Evolutionary conservation across 345 rosid genomes (phyloP).

Genomic region (Eucalyptus tenuipes): DNA sequence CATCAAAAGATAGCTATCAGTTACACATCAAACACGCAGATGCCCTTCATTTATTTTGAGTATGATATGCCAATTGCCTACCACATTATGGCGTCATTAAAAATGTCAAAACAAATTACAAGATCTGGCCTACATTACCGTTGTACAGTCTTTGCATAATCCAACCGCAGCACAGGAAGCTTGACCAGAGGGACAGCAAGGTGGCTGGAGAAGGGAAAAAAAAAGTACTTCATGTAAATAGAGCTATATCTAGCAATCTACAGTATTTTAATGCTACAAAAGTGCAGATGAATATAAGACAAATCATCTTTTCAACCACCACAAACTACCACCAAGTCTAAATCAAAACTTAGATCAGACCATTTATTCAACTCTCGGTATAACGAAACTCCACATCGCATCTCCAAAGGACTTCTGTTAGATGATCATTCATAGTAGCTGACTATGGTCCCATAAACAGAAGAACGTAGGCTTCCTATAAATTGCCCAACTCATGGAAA

Average conservation of each 20-base stretch:
- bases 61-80: background rate
- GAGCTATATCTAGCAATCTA: background rate
- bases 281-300: background rate
- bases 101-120: background rate
- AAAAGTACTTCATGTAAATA: background rate
- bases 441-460: background rate
- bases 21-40: background rate
- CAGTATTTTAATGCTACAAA: background rate
- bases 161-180: conserved; percentile 52
- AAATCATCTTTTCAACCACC: background rate
- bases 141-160: conserved; percentile 92
- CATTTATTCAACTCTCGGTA: background rate
- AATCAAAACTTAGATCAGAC: background rate
- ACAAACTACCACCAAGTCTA: background rate
- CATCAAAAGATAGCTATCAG: background rate
- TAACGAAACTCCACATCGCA: background rate
- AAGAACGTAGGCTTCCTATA: background rate
- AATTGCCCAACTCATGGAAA: background rate
- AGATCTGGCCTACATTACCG: conserved; percentile 36
- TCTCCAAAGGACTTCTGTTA: background rate
- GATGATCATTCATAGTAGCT: background rate
- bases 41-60: background rate
- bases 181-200: conserved; percentile 64
- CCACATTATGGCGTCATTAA: background rate
- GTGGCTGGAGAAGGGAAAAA: conserved; percentile 40